Conservation (phyloP, 75 land plant genomes). For the Cupressus sempervirens region DNA sequence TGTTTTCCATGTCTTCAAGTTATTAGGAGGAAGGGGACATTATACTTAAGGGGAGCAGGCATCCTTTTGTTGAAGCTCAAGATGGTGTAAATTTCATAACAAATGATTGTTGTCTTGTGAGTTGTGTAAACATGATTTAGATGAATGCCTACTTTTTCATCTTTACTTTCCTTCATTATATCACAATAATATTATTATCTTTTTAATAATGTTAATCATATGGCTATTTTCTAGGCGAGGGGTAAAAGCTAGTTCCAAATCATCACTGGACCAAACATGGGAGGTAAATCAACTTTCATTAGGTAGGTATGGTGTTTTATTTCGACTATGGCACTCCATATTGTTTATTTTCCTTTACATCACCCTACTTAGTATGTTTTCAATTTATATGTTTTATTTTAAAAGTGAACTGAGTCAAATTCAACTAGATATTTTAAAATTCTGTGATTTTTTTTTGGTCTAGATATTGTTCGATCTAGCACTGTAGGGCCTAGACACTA, state of each 20-base stretch:
- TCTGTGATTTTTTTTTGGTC: not conserved
- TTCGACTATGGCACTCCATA: not conserved
- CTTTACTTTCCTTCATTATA: not conserved
- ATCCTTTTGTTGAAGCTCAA: conserved; percentile 99
- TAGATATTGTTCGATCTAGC: not conserved
- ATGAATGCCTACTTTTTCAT: conserved; percentile 2
- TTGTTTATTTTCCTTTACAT: not conserved
- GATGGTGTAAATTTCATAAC: conserved; percentile 97
- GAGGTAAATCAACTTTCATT: conserved; percentile 97
- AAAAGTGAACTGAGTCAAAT: too few relatives aligned
- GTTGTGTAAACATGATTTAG: conserved; percentile 13
- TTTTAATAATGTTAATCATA: not conserved
- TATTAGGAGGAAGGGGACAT: conserved; percentile 89
- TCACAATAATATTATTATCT: conserved; percentile 5
- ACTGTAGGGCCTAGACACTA: not conserved
- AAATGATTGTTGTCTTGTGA: conserved; percentile 90
- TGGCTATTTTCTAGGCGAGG: conserved; percentile 49
- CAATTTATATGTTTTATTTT: too few relatives aligned
- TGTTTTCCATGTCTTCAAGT: conserved; percentile 10
- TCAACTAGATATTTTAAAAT: not conserved
- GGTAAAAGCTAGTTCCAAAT: conserved; percentile 98
- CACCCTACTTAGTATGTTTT: not conserved
- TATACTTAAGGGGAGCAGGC: conserved; percentile 87
- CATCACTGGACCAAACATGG: conserved; percentile 99
- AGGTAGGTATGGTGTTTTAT: conserved; percentile 61